phyloP scores from a whole-genome alignment of 2,329 filamentous ascomycete species.

The Aspergillus sclerotialis region DNA sequence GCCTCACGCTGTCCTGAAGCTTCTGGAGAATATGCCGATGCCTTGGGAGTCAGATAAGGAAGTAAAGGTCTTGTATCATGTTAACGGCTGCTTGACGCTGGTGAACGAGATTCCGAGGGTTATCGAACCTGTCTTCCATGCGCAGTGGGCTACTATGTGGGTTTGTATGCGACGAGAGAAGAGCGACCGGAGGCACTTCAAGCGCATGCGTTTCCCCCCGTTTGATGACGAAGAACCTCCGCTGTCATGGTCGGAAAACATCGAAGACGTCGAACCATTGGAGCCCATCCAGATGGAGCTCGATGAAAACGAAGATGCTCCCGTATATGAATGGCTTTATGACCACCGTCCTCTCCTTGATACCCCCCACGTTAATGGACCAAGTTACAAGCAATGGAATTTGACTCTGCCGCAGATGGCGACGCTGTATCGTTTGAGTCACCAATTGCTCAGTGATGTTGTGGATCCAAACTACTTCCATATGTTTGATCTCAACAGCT shows the following conservation, averaged over 20 bases:
- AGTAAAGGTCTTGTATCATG: constrained; percentile 96
- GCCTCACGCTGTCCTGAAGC: constrained; percentile 95
- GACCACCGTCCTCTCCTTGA: constrained; percentile 87
- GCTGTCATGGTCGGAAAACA: constrained; percentile 96
- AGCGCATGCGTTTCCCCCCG: constrained; percentile 96
- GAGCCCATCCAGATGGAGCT: constrained; percentile 99
- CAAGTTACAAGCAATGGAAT: constrained; percentile 96
- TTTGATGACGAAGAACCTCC: constrained; percentile 98
- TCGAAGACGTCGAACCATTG: constrained; percentile 94
- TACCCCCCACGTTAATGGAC: constrained; percentile 88
- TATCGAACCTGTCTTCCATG: constrained; percentile 95
- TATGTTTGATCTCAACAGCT: constrained; percentile 91
- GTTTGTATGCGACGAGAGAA: constrained; percentile 97
- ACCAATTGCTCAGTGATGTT: constrained; percentile 82
- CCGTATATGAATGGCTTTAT: constrained; percentile 96
- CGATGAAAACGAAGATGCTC: constrained; percentile 83
- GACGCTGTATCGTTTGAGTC: constrained; percentile 82
- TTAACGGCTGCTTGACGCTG: constrained; percentile 92
- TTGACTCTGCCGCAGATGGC: constrained; percentile 92
- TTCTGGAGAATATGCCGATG: constrained; percentile 99
- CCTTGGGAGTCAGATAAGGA: constrained; percentile 95
- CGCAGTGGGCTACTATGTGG: constrained; percentile 99
- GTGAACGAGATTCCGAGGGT: constrained; percentile 96
- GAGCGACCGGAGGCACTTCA: constrained; percentile 91
- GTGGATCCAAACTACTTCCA: constrained; percentile 97